A percentile compares a stretch with the other conserved stretches of the same genome.
phyloP scores from a whole-genome alignment of 768 basidiomycete genomes.

The Pulveroboletus sp. region DNA sequence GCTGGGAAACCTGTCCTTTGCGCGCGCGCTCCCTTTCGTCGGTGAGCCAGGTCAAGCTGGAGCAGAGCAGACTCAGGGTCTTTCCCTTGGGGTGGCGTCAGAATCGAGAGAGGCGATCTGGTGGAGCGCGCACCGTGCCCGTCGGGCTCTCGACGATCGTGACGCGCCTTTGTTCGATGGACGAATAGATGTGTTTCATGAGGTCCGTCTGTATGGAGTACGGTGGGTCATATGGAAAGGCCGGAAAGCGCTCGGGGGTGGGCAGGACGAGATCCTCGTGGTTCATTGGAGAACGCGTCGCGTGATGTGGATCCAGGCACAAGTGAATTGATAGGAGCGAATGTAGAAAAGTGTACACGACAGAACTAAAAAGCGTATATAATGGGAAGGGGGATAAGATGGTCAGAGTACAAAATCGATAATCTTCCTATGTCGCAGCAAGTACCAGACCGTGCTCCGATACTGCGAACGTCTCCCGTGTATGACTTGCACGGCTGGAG shows the following conservation, averaged over 20 bases:
- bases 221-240: conserved; percentile 81
- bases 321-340: conserved; percentile 6
- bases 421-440: conserved; percentile 17
- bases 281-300: conserved; percentile 10
- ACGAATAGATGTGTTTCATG: conserved; percentile 81
- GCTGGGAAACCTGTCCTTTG: conserved; percentile 55
- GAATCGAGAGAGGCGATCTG: background rate
- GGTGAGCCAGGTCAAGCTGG: conserved; percentile 68
- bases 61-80: conserved; percentile 75
- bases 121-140: conserved; percentile 59
- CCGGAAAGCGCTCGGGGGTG: conserved; percentile 65
- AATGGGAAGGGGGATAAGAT: conserved; percentile 16
- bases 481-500: conserved; percentile 2
- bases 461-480: conserved; percentile 13
- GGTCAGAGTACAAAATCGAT: conserved; percentile 23
- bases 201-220: conserved; percentile 83
- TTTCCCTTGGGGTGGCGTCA: conserved; percentile 60
- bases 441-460: conserved; percentile 17
- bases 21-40: conserved; percentile 68
- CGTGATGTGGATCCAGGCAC: background rate
- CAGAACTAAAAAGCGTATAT: conserved; percentile 25
- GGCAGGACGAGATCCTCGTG: conserved; percentile 37
- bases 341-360: conserved; percentile 19
- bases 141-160: conserved; percentile 88
- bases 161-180: conserved; percentile 71